Conservation (phyloP, 148 eudicot genomes). For the Cornus kousa region DNA sequence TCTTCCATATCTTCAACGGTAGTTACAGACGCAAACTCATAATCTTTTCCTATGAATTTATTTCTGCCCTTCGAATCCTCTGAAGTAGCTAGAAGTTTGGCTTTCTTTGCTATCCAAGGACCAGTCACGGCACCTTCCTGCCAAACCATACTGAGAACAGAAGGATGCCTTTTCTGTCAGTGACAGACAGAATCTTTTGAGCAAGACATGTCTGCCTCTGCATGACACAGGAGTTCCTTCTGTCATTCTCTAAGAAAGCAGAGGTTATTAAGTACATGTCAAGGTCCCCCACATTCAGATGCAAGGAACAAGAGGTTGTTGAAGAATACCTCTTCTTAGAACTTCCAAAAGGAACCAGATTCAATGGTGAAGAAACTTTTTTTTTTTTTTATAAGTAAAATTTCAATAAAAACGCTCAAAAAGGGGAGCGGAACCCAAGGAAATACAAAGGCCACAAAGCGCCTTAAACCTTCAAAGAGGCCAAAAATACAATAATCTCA, state of each 20-base stretch:
- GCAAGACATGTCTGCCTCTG: constrained; percentile 33
- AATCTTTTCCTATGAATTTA: constrained; percentile 38
- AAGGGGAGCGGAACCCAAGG: no score
- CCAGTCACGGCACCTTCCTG: constrained; percentile 61
- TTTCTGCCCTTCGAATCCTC: constrained; percentile 43
- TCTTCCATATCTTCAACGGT: constrained; percentile 52
- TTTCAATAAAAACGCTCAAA: no score
- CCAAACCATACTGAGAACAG: constrained; percentile 73
- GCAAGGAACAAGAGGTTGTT: constrained; percentile 52
- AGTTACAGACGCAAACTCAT: constrained; percentile 74
- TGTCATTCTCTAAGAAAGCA: constrained; percentile 20
- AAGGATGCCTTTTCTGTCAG: constrained; percentile 33
- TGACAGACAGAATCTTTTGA: constrained; percentile 49
- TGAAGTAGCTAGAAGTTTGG: constrained; percentile 66
- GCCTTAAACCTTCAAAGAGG: no score
- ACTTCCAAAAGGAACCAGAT: constrained; percentile 25
- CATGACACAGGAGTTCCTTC: constrained; percentile 22
- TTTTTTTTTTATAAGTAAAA: no score
- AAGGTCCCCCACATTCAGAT: constrained; percentile 53
- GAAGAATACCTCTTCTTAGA: constrained; percentile 30
- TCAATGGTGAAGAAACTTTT: constrained; percentile 41
- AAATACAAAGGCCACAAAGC: no score
- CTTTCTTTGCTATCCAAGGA: constrained; percentile 64
- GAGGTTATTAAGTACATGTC: constrained; percentile 44
- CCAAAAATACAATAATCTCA: no score